Conservation (phyloP, 768 basidiomycete species). For the Podaxis sp. region DNA sequence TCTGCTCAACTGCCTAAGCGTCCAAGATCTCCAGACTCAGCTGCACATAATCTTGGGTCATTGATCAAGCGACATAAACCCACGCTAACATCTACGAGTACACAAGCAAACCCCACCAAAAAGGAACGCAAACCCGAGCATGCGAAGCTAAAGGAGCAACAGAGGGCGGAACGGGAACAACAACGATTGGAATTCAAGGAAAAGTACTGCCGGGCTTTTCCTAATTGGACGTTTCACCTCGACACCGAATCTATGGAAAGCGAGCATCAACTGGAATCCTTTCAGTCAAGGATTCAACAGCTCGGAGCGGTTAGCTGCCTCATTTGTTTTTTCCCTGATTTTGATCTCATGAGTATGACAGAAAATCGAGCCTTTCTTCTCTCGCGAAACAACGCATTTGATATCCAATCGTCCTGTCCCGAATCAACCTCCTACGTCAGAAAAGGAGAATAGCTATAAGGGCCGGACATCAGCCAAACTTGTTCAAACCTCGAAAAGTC, state of each 20-base stretch:
- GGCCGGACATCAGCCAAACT: conserved; percentile 21
- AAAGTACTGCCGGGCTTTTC: conserved; percentile 87
- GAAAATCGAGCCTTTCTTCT: conserved; percentile 89
- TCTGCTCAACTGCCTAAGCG: conserved; percentile 24
- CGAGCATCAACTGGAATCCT: conserved; percentile 34
- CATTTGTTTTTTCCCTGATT: conserved; percentile 10
- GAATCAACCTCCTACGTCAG: conserved; percentile 31
- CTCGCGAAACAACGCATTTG: conserved; percentile 82
- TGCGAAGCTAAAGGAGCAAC: conserved; percentile 30
- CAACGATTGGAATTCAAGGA: conserved; percentile 71
- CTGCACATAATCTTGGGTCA: conserved; percentile 10
- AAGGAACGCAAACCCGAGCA: conserved; percentile 6
- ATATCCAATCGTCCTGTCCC: conserved; percentile 61
- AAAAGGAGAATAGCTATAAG: conserved; percentile 65
- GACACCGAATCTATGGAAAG: conserved; percentile 57
- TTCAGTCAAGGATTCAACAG: conserved; percentile 57
- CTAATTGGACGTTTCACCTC: conserved; percentile 82
- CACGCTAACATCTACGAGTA: conserved; percentile 30
- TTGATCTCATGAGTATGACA: conserved; percentile 29
- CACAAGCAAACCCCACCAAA: conserved; percentile 25
- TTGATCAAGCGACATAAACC: conserved; percentile 3
- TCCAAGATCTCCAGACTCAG: conserved; percentile 14
- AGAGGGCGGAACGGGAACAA: conserved; percentile 48
- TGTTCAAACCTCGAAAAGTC: conserved; percentile 52
- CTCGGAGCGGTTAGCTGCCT: conserved; percentile 76